Conservation (phyloP, 169 alveolate species). For the Babesia divergens region DNA sequence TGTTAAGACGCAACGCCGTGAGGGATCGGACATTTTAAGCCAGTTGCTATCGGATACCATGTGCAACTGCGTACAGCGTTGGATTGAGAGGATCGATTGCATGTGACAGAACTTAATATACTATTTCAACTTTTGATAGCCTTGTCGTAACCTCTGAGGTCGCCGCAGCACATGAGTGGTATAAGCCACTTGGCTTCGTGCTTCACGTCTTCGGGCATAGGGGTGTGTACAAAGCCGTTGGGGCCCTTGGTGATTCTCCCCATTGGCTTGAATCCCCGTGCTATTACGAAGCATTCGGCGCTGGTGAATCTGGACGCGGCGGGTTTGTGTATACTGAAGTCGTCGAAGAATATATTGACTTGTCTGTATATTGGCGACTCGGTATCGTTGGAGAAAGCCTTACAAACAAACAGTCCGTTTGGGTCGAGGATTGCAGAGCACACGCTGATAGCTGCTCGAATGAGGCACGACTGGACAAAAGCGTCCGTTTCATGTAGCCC, state of each 20-base stretch:
- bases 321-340: conserved; percentile 84
- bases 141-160: conserved; percentile 32
- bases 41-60: conserved; percentile 41
- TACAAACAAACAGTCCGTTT: conserved; percentile 95
- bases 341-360: conserved; percentile 73
- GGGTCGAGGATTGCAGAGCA: conserved; percentile 83
- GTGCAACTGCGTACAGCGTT: conserved; percentile 17
- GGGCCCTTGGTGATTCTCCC: conserved; percentile 37
- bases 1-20: conserved; percentile 19
- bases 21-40: neutral
- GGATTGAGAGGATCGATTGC: conserved; percentile 6
- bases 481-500: conserved; percentile 93
- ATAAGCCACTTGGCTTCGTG: conserved; percentile 19
- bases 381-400: conserved; percentile 93
- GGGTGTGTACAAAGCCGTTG: conserved; percentile 14
- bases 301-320: conserved; percentile 84
- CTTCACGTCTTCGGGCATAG: neutral
- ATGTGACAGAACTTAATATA: neutral
- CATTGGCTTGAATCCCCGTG: conserved; percentile 69
- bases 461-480: conserved; percentile 89
- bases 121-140: neutral
- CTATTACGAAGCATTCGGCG: conserved; percentile 85
- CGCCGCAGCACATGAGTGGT: conserved; percentile 45
- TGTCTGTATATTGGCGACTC: conserved; percentile 77
- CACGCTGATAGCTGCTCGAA: conserved; percentile 90